These are phyloP conservation scores for Hyaloscypha variabilis DNA, from an alignment of 495 filamentous ascomycete species.

Conservation along the genomic window DNA sequence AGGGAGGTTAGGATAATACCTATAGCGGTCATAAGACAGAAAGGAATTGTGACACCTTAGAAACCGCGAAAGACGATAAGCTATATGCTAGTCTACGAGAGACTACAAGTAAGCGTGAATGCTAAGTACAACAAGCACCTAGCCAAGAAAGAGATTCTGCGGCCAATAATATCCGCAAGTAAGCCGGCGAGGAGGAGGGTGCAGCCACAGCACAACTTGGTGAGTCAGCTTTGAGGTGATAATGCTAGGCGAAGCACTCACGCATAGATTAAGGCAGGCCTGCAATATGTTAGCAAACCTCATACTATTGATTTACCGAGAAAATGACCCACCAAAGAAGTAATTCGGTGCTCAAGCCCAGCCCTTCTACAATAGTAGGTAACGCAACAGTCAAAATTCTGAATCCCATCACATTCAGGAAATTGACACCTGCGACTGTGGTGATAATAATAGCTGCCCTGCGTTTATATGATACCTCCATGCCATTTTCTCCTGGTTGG, in stretches of 20 bases:
- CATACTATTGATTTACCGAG: neutral
- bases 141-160: constrained; percentile 40
- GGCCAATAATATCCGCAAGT: constrained; percentile 54
- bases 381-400: constrained; percentile 49
- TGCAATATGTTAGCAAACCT: neutral
- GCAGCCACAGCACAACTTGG: constrained; percentile 37
- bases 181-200: constrained; percentile 50
- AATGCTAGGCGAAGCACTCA: neutral
- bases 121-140: constrained; percentile 45
- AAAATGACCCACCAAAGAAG: constrained; percentile 40
- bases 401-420: constrained; percentile 41
- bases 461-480: too few species aligned
- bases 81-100: constrained; percentile 43
- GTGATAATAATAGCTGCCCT: too few species aligned
- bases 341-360: constrained; percentile 38
- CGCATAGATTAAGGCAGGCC: constrained; percentile 45
- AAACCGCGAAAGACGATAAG: constrained; percentile 55
- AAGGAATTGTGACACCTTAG: constrained; percentile 49
- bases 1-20: constrained; percentile 41
- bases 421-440: constrained; percentile 40
- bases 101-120: constrained; percentile 45
- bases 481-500: too few species aligned
- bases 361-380: constrained; percentile 48
- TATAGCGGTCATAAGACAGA: constrained; percentile 54
- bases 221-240: constrained; percentile 2